A percentile compares a stretch with the other conserved stretches of the same genome.
Conservation (phyloP, 2,329 filamentous ascomycete genomes). For the Pestalotiopsis sp. region DNA sequence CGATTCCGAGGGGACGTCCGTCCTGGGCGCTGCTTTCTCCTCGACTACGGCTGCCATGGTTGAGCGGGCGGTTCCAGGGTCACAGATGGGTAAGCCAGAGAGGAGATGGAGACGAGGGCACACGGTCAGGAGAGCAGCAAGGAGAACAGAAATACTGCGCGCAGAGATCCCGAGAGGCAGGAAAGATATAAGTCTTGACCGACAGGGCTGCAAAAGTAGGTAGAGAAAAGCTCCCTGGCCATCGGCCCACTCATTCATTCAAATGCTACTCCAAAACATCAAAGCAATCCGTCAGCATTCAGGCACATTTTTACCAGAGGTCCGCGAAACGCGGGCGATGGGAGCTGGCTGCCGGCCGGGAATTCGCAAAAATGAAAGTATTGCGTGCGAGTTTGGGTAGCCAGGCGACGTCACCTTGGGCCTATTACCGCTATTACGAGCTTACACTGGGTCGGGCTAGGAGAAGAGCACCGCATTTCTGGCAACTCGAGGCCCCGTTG, state of each 20-base stretch:
- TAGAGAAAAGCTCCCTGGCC: background rate
- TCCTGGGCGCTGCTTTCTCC: conserved; percentile 11
- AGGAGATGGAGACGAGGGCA: background rate
- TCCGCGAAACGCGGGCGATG: background rate
- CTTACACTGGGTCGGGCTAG: background rate
- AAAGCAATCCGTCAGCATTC: background rate
- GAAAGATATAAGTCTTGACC: background rate
- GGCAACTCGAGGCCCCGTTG: background rate
- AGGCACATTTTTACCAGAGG: background rate
- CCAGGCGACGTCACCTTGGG: background rate
- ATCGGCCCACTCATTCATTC: background rate
- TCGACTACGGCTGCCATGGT: conserved; percentile 18
- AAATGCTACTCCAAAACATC: background rate
- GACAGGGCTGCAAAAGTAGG: background rate
- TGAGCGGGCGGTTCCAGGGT: background rate
- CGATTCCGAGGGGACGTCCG: conserved; percentile 9
- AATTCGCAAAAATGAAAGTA: background rate
- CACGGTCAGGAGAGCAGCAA: background rate
- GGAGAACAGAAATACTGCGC: background rate
- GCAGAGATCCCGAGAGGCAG: background rate
- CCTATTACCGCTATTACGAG: background rate
- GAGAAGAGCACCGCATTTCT: background rate
- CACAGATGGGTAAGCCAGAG: background rate
- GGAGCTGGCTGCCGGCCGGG: background rate
- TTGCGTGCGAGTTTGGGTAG: background rate